Percentiles rank a stretch among this genome's conserved stretches.
These are phyloP conservation scores for Canavalia gladiata DNA, from an alignment of 306 rosid genomes.

Conservation along the genomic window DNA sequence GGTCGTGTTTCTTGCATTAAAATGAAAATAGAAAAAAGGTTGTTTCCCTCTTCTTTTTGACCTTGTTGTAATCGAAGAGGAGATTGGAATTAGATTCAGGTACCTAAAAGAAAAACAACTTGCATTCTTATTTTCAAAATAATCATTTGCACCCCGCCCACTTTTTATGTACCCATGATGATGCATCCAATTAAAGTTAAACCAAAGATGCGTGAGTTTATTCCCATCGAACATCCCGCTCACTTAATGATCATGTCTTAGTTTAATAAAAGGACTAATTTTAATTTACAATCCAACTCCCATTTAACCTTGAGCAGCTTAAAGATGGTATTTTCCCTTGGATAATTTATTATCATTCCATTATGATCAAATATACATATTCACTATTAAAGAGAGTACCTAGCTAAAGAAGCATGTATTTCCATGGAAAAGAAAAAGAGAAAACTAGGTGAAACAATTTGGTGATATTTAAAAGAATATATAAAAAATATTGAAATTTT, in stretches of 20 bases:
- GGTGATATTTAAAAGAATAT: no score
- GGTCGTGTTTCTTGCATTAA: conserved; percentile 12
- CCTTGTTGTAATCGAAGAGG: conserved; percentile 51
- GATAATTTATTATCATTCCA: background rate
- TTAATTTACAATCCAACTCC: background rate
- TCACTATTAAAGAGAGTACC: no score
- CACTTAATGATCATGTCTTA: conserved; percentile 32
- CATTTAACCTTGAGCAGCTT: background rate
- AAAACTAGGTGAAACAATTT: background rate
- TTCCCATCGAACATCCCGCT: conserved; percentile 49
- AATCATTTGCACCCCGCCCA: conserved; percentile 46
- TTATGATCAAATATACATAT: background rate
- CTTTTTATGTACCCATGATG: conserved; percentile 47
- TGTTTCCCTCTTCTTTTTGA: conserved; percentile 43
- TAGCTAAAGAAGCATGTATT: background rate
- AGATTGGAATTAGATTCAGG: conserved; percentile 59
- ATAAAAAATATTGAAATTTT: no score
- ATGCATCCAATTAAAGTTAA: conserved; percentile 52
- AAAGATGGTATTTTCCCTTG: background rate
- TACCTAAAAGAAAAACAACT: conserved; percentile 50
- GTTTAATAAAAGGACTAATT: background rate
- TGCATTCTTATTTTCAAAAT: conserved; percentile 55
- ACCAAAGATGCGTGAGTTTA: conserved; percentile 46
- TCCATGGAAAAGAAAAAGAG: background rate
- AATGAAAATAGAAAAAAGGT: background rate